These are phyloP conservation scores for Prosopis cineraria DNA, from an alignment of 306 rosid species.

Conservation along the genomic window DNA sequence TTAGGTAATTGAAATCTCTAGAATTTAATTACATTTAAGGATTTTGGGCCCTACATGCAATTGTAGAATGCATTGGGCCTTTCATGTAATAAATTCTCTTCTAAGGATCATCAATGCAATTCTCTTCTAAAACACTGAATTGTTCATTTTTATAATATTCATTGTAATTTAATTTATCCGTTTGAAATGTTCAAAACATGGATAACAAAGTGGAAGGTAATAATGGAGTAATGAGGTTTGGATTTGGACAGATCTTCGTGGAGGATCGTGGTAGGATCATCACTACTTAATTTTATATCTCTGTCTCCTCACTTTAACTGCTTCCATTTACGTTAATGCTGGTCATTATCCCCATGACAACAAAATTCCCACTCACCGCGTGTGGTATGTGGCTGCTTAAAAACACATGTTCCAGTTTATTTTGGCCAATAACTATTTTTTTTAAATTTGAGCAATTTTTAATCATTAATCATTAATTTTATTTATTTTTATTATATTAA, in stretches of 20 bases:
- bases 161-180: background rate
- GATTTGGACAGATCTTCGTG: background rate
- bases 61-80: too few species aligned
- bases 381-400: background rate
- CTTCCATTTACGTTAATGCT: conserved; percentile 3
- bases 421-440: too few species aligned
- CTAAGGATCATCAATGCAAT: too few species aligned
- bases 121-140: too few species aligned
- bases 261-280: background rate
- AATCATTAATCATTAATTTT: too few species aligned
- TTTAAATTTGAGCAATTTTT: too few species aligned
- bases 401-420: background rate
- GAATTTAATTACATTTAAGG: too few species aligned
- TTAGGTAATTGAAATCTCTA: too few species aligned
- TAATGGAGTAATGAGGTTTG: background rate
- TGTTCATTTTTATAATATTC: background rate
- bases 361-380: background rate
- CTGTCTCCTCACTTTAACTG: background rate
- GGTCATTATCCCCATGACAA: background rate
- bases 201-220: background rate
- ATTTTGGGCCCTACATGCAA: too few species aligned
- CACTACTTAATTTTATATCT: background rate
- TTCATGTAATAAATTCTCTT: too few species aligned
- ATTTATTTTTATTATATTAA: too few species aligned
- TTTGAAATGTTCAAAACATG: background rate